Base-by-base conservation (phyloP, 495 filamentous ascomycete species). In the Friedmanniomyces simplex region DNA sequence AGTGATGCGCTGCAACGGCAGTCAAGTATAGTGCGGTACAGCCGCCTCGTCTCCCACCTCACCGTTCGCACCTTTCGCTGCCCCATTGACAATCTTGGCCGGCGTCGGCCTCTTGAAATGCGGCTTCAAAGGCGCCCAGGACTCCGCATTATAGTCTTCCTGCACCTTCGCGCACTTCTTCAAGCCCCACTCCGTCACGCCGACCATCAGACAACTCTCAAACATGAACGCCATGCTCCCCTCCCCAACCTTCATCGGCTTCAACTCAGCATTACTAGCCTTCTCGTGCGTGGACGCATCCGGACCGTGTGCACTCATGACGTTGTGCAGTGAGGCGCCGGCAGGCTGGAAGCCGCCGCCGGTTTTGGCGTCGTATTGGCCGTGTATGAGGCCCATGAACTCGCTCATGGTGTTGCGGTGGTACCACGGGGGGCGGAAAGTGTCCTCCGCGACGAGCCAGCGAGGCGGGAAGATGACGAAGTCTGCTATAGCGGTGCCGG, bases 151-250 rank as follows among this genome's bases (percentile, higher is more conserved):
- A 64, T 96, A 95, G 54, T 79, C 80, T 60, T 81, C 77, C 71
- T 96, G 90, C 37, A 94, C 85, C 75, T 91, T 94, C 64, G 79
- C 75, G 63, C 89, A 95, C 46, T 77, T 83, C 70, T 87, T 84
- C 52, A 95, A 70, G 0, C 88, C 90, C 90, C 90, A 96, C 61
- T 91, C 87, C 16, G 89, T 94, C 14, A 95, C 88, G 3, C 90
- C 90, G 11, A 96, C 79, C 90, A 95, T 94, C 41, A 70, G 61
- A 46, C 59, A 68, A 71, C 78, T 82, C 68, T 84, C 81, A 69
- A 84, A 84, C 81, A 84, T 84, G 57, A 84, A 84, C 6, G 81
- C 81, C 78, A 84, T 78, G 57, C 79, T 82, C 16, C 78, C 77
- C 52, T 81, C 79, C 0, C 81, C 81, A 26, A 83, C 75, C 67